phyloP scores from a whole-genome alignment of 2,329 filamentous ascomycete species.

The Arachnopeziza araneosa region DNA sequence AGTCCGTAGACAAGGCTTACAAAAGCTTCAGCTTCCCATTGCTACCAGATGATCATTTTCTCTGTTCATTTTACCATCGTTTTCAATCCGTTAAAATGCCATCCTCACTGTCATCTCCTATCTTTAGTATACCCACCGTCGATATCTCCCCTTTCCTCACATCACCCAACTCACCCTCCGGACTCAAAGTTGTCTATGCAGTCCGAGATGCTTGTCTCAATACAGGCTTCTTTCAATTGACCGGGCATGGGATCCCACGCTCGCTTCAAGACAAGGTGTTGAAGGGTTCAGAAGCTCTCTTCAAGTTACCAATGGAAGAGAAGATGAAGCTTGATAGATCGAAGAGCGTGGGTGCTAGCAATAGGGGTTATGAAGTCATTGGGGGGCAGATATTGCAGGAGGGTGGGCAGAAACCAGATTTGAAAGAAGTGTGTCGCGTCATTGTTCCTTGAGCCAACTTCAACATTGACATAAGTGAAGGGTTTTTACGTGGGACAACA shows the following conservation, averaged over 20 bases:
- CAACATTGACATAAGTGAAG: background rate
- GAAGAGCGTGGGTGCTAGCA: conserved; percentile 33
- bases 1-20: background rate
- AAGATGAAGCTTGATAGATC: conserved; percentile 38
- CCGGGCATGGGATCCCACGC: conserved; percentile 39
- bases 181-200: conserved; percentile 28
- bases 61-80: background rate
- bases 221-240: conserved; percentile 49
- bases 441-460: background rate
- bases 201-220: conserved; percentile 39
- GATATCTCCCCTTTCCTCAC: conserved; percentile 18
- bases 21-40: background rate
- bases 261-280: conserved; percentile 37
- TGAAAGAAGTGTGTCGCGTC: conserved; percentile 35
- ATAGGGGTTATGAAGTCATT: conserved; percentile 45
- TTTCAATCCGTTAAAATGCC: background rate
- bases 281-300: conserved; percentile 38
- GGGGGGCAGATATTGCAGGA: conserved; percentile 41
- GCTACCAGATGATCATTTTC: background rate
- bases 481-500: conserved; percentile 38
- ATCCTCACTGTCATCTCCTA: background rate
- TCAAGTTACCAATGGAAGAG: conserved; percentile 40
- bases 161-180: conserved; percentile 11
- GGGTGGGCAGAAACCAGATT: conserved; percentile 36
- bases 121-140: conserved; percentile 16